Base-by-base conservation (phyloP, 805 yeast genomes). In the Starmerella sp. region DNA sequence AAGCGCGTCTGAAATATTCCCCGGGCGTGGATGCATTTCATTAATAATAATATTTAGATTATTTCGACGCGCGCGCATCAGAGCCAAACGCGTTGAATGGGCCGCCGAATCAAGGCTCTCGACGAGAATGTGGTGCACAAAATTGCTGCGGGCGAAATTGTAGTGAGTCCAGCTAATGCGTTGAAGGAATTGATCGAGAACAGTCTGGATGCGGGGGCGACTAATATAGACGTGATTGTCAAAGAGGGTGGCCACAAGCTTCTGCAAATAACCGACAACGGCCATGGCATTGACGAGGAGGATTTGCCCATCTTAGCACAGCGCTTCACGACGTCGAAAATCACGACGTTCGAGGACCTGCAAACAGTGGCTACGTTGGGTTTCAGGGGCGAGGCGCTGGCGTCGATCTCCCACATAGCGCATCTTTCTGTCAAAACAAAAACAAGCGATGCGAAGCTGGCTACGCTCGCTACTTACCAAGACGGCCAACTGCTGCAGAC, bases 141-240 rank as follows among this genome's bases (percentile, higher is more conserved):
- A 58, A 93, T 93, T 31, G 98, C 98, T 0, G 98, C 98, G 1
- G 98, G 98, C 0, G 97, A 93, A 71, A 87, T 93, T 69, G 86
- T 93, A 55, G 78, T 90, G 31, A 91, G 90, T 5, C 97, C 98
- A 0, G 85, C 91, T 5, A 93, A 91, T 67, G 98, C 98, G 0
- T 71, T 93, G 43, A 93, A 93, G 66, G 98, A 93, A 67, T 73
- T 93, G 72, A 71, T 93, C 57, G 98, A 93, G 70, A 93, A 93
- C 72, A 79, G 95, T 6, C 80, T 93, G 11, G 98, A 93, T 67
- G 97, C 98, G 0, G 75, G 77, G 0, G 73, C 95, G 11, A 75
- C 90, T 0, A 67, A 76, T 49, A 78, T 93, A 13, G 96, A 91
- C 45, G 78, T 93, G 1, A 63, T 83, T 3, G 86, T 83, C n/a